These are phyloP conservation scores for Halocafeteria seosinensis DNA, from an alignment of 108 stramenopile genomes.

Conservation along the genomic window DNA sequence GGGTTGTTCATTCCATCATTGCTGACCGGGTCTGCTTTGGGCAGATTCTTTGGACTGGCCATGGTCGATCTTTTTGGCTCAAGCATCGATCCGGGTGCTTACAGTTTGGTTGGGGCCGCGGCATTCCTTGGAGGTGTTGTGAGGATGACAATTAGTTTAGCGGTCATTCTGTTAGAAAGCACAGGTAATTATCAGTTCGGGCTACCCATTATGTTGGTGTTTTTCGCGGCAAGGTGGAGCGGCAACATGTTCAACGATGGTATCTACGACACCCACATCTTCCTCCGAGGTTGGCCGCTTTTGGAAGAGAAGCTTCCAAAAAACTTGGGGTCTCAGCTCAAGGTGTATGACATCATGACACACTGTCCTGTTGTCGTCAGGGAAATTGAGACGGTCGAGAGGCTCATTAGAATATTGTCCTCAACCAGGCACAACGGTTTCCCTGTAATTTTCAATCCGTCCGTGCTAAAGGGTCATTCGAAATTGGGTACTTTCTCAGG, in stretches of 20 bases:
- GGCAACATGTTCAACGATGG: slow-evolving; percentile 94
- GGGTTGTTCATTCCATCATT: slow-evolving; percentile 51
- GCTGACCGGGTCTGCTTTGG: slow-evolving; percentile 36
- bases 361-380: slow-evolving; percentile 15
- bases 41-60: slow-evolving; percentile 29
- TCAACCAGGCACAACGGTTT: slow-evolving; percentile 38
- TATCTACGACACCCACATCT: slow-evolving; percentile 80
- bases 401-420: slow-evolving; percentile 25
- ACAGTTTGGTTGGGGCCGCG: slow-evolving; percentile 83
- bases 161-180: slow-evolving; percentile 83
- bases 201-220: slow-evolving; percentile 83
- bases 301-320: slow-evolving; percentile 34
- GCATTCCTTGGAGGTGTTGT: slow-evolving; percentile 88
- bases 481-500: slow-evolving; percentile 11
- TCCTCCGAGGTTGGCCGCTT: slow-evolving; percentile 30
- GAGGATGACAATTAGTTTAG: slow-evolving; percentile 94
- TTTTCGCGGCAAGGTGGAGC: slow-evolving; percentile 79
- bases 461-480: neutral
- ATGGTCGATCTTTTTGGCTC: too few species aligned
- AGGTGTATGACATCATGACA: slow-evolving; percentile 41
- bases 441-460: slow-evolving; percentile 40
- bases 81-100: slow-evolving; percentile 84
- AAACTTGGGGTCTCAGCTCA: slow-evolving; percentile 8
- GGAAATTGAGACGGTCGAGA: slow-evolving; percentile 17
- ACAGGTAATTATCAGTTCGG: slow-evolving; percentile 95